Evolutionary conservation across 2,329 filamentous ascomycete species (phyloP).

Genomic region (Passalora sequoiae): DNA sequence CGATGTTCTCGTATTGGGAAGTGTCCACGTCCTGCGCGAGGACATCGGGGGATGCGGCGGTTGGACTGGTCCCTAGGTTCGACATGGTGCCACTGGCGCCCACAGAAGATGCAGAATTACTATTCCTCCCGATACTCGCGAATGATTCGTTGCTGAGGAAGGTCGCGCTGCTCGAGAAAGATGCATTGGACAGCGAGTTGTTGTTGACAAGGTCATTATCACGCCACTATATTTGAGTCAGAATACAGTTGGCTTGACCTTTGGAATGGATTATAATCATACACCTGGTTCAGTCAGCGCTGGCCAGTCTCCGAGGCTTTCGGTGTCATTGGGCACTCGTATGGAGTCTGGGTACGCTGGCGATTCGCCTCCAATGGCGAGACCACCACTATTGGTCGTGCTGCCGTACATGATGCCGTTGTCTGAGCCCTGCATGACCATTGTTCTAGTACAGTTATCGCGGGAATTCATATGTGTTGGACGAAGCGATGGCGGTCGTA

Average conservation of each 20-base stretch:
- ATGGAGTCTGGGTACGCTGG: too few relatives aligned
- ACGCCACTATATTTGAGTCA: conserved; percentile 3
- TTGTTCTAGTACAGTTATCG: too few relatives aligned
- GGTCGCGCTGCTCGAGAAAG: conserved; percentile 1
- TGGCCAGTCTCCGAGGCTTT: too few relatives aligned
- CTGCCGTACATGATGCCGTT: too few relatives aligned
- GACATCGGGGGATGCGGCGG: not conserved
- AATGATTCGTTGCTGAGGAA: conserved; percentile 1
- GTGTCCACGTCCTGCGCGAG: conserved; percentile 15
- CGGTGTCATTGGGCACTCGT: too few relatives aligned
- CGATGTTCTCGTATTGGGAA: conserved; percentile 18
- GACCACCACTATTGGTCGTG: too few relatives aligned
- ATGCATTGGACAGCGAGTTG: not conserved
- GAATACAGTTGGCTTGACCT: not conserved
- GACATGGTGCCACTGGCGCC: not conserved
- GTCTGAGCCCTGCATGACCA: too few relatives aligned
- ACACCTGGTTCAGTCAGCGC: too few relatives aligned
- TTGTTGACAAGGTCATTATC: not conserved
- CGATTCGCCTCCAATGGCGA: too few relatives aligned
- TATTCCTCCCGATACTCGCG: not conserved
- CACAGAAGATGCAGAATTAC: not conserved
- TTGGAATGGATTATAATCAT: too few relatives aligned
- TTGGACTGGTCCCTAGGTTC: conserved; percentile 10
- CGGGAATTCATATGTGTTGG: too few relatives aligned
- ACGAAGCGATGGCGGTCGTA: too few relatives aligned